These are phyloP conservation scores for Danielozyma ontarioensis DNA, from an alignment of 805 yeast species.

Conservation along the genomic window DNA sequence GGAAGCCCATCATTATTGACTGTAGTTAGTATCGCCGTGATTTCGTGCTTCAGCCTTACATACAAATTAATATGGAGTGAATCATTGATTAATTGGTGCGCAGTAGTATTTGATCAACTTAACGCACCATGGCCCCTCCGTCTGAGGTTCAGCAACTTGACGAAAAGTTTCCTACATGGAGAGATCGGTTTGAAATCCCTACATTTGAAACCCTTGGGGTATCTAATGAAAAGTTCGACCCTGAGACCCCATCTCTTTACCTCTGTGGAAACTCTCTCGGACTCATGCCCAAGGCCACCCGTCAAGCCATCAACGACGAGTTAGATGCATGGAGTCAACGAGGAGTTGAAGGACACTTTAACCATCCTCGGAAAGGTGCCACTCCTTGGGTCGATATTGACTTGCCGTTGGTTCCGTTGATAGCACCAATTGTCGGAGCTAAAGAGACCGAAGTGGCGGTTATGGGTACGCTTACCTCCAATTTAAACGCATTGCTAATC, in stretches of 20 bases:
- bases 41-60: slow-evolving; percentile 20
- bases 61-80: slow-evolving; percentile 79
- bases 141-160: slow-evolving; percentile 34
- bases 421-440: slow-evolving; percentile 79
- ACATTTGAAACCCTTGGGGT: slow-evolving; percentile 60
- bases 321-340: slow-evolving; percentile 75
- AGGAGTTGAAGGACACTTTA: slow-evolving; percentile 83
- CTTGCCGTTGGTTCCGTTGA: slow-evolving; percentile 60
- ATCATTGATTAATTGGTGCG: too few species aligned
- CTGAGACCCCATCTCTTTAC: slow-evolving; percentile 40
- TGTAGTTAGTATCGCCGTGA: slow-evolving; percentile 22
- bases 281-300: slow-evolving; percentile 68
- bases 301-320: slow-evolving; percentile 55
- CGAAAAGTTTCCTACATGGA: slow-evolving; percentile 29
- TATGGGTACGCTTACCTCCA: slow-evolving; percentile 82
- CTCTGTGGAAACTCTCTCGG: slow-evolving; percentile 95
- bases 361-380: slow-evolving; percentile 51
- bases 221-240: slow-evolving; percentile 9
- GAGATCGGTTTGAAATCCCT: slow-evolving; percentile 57
- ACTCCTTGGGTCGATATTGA: slow-evolving; percentile 86
- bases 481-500: slow-evolving; percentile 67
- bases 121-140: too few species aligned
- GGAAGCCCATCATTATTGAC: slow-evolving; percentile 91
- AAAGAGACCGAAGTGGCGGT: slow-evolving; percentile 71
- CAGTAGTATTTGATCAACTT: too few species aligned